These are phyloP conservation scores for Zygosaccharomyces pseudobailii DNA, from an alignment of 1,139 yeast genomes.

Conservation along the genomic window DNA sequence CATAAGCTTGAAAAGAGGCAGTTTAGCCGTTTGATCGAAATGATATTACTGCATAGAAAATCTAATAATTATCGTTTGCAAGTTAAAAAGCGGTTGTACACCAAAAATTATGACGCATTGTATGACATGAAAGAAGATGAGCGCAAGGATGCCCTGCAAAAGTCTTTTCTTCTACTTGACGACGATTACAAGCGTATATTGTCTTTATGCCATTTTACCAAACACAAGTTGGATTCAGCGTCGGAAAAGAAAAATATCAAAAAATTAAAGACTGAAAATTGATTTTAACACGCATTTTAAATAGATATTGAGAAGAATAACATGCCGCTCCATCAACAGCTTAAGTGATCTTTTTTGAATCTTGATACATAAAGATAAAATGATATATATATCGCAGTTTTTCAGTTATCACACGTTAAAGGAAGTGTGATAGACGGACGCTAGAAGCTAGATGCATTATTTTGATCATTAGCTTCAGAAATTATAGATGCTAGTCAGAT, in stretches of 20 bases:
- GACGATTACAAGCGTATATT: conserved; percentile 15
- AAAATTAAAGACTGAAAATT: neutral
- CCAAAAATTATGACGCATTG: conserved; percentile 76
- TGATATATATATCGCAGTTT: too few species aligned
- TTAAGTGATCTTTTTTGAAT: too few species aligned
- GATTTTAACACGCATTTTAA: neutral
- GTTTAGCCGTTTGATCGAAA: conserved; percentile 70
- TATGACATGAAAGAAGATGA: conserved; percentile 53
- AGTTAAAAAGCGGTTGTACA: conserved; percentile 68
- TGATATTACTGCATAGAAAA: conserved; percentile 52
- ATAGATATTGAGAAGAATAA: neutral
- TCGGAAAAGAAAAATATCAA: neutral
- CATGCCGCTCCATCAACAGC: too few species aligned
- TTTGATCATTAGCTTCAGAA: too few species aligned
- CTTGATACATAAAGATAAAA: too few species aligned
- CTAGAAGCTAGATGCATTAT: too few species aligned
- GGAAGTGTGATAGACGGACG: too few species aligned
- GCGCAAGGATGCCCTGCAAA: conserved; percentile 12
- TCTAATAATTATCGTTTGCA: conserved; percentile 42
- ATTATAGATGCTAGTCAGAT: too few species aligned
- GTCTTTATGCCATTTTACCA: conserved; percentile 8
- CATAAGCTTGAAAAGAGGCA: conserved; percentile 75
- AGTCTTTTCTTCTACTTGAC: conserved; percentile 9
- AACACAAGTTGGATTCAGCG: conserved; percentile 3
- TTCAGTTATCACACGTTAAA: too few species aligned